Evolutionary conservation across 1,284 basidiomycete species (phyloP), one percentile per base, ranked within the genome.

Genomic region (Ganoderma sinense): DNA sequence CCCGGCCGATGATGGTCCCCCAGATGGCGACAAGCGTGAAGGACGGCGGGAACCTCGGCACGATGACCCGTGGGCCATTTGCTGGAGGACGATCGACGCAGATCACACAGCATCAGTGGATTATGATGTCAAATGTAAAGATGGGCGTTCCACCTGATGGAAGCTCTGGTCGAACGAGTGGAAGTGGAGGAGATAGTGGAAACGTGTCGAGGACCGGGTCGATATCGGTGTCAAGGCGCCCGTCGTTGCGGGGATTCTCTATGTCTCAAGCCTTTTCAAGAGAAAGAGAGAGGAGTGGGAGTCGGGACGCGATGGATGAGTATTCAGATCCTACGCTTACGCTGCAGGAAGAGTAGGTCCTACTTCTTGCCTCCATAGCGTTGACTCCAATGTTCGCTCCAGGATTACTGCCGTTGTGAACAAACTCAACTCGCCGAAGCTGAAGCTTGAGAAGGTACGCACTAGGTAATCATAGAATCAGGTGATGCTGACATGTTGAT

Each of bases 381-480:
- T 23, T 67, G 11, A 29, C 29, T 7, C 40, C 69, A 29, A 71
- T 14, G n/a, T 41, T 62, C n/a, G 29, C 40, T 41, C 1, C 67
- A 95, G 93, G 78, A 91, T 97, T 69, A 94, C 94, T 0, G 86
- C 89, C 20, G 94, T 94, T 6, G 84, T 94, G 56, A 91, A 88
- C 39, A 91, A 89, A 74, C 87, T 97, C 62, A 84, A 89, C 3
- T 83, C 89, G 0, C 86, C 86, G 18, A 95, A 94, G 77, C 90
- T 97, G 75, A 94, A 91, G 74, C 89, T 96, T 53, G 96, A 97
- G 78, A 96, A 94, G 86, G 94, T 93, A 51, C 1, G 62, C 66
- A 59, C 81, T 18, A 10, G 2, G 7, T 59, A 11, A 2, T 23
- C 68, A 10, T n/a, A 33, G 31, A 61, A 51, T 64, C 29, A 53